phyloP scores from a whole-genome alignment of 169 alveolate genomes.

The Perkinsus chesapeaki region DNA sequence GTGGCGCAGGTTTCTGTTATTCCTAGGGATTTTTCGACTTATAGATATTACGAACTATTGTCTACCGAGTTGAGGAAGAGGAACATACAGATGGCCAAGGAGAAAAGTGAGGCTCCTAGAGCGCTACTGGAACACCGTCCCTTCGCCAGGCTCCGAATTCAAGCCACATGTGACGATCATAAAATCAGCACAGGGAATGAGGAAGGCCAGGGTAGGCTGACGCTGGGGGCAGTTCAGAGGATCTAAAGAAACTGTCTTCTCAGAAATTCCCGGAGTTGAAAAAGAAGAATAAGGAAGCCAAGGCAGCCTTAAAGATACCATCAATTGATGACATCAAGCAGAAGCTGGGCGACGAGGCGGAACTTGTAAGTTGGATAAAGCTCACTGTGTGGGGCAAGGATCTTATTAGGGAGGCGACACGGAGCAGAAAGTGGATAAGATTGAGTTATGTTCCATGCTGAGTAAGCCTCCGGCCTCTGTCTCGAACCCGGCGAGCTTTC shows the following conservation, averaged over 20 bases:
- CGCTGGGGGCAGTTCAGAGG: neutral
- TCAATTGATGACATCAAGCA: neutral
- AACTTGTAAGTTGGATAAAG: neutral
- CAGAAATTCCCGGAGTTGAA: neutral
- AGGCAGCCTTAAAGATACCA: neutral
- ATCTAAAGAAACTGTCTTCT: neutral
- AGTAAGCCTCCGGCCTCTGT: too few relatives aligned
- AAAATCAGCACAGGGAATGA: neutral
- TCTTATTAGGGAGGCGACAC: neutral
- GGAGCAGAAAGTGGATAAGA: neutral
- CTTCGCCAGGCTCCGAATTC: neutral
- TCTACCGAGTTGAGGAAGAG: neutral
- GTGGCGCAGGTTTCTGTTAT: neutral
- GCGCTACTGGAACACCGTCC: neutral
- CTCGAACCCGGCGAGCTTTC: too few relatives aligned
- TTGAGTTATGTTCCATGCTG: neutral
- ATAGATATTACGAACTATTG: neutral
- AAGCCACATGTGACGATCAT: neutral
- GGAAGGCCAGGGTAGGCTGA: neutral
- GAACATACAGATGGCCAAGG: neutral
- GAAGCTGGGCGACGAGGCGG: neutral
- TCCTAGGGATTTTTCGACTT: neutral
- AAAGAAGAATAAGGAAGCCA: neutral
- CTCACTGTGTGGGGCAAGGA: neutral
- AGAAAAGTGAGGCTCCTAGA: neutral